Conservation (phyloP, 495 filamentous ascomycete species). For the Xylaria bambusicola region DNA sequence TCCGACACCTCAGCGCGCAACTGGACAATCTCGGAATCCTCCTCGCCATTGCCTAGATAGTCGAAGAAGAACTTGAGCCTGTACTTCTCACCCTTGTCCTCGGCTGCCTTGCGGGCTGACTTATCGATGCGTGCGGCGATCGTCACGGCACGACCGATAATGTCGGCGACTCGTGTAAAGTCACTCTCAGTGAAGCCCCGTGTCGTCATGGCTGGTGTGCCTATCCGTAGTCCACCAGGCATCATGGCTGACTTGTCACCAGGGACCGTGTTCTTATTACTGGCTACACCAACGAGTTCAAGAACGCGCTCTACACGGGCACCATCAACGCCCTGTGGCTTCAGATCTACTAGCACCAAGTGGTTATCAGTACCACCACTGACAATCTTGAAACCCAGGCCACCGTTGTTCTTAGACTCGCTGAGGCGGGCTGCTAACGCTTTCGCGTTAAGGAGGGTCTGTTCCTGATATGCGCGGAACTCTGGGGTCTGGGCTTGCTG, state of each 20-base stretch:
- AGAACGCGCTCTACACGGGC: slow-evolving; percentile 92
- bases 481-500: slow-evolving; percentile 89
- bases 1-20: slow-evolving; percentile 88
- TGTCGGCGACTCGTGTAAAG: slow-evolving; percentile 85
- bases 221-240: slow-evolving; percentile 88
- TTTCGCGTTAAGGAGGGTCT: slow-evolving; percentile 84
- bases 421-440: slow-evolving; percentile 78
- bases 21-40: slow-evolving; percentile 81
- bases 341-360: slow-evolving; percentile 91
- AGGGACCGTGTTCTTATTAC: slow-evolving; percentile 98
- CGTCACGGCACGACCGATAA: slow-evolving; percentile 87
- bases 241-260: slow-evolving; percentile 91
- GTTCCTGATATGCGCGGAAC: slow-evolving; percentile 85
- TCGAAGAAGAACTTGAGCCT: slow-evolving; percentile 85
- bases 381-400: slow-evolving; percentile 87
- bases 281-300: slow-evolving; percentile 90
- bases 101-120: slow-evolving; percentile 71
- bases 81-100: slow-evolving; percentile 78
- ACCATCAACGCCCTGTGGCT: slow-evolving; percentile 86
- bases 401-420: slow-evolving; percentile 68
- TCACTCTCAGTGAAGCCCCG: slow-evolving; percentile 85
- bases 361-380: slow-evolving; percentile 97
- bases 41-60: slow-evolving; percentile 78
- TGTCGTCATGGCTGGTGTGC: slow-evolving; percentile 96
- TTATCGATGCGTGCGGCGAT: slow-evolving; percentile 85